Base-by-base conservation (phyloP, 2,329 filamentous ascomycete genomes). In the Cladosporium sphaerospermum region DNA sequence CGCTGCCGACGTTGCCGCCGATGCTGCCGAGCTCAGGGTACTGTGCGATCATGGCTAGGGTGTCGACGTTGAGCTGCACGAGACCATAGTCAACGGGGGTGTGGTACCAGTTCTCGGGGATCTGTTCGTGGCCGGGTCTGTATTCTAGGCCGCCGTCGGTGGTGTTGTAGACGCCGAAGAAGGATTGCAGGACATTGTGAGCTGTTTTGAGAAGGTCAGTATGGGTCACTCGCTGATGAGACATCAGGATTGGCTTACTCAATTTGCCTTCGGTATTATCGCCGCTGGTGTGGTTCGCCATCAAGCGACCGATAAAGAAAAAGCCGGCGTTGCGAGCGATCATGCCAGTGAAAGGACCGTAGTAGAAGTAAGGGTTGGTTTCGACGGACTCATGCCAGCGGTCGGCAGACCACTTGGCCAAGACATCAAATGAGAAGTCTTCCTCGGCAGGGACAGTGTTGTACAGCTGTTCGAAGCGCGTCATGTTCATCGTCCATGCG, bases 401-500 rank as follows among this genome's bases (percentile, higher is more conserved):
- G 8, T 55, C 61, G 9, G 61, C 61, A 37, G 63, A 62, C 42
- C 54, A 62, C 32, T 62, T 60, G 16, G 61, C 57, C 57, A 70
- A 61, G 9, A 59, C 57, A 31, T 67, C 61, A 51, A 69, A 58
- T 10, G 60, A 59, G 41, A 67, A 61, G 14, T 61, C 52, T 23
- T 59, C 47, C 10, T 53, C 53, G 9, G 59, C 58, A 28, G 48
- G 48, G 4, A 59, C 48, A 31, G 58, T 45, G 37, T 61, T 53
- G 60, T 78, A 76, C 56, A 77, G 65, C 13, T 75, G 70, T 62
- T 74, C 68, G 59, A 80, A 81, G 44, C 76, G 73, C 10, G 70
- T 69, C 67, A 81, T 71, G 62, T 80, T 76, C 65, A 82, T 69
- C 14, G 72, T 73, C 50, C 73, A 74, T 49, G 73, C 72, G 56